Percentiles rank a stretch among this genome's conserved stretches.
Conservation (phyloP, 1,139 yeast genomes). For the Geotrichum restrictum region DNA sequence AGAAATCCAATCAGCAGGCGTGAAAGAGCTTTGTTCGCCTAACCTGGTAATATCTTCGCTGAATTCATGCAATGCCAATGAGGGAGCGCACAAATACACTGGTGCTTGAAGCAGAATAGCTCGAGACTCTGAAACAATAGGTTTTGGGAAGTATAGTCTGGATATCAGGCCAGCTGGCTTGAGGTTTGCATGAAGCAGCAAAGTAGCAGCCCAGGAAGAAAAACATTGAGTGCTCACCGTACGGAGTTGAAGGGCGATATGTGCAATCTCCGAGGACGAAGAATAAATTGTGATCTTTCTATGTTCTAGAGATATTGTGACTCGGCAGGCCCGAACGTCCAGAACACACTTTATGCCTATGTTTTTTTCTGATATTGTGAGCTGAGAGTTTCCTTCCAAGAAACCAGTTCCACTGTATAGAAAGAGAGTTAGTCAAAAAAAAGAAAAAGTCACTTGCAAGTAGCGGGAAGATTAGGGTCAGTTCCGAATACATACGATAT, state of each 20-base stretch:
- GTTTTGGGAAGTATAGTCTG: slow-evolving; percentile 11
- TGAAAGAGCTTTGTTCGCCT: slow-evolving; percentile 1
- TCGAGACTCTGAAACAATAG: neutral
- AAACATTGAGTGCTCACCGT: neutral
- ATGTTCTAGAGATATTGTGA: neutral
- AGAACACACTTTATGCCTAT: slow-evolving; percentile 7
- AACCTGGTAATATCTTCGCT: neutral
- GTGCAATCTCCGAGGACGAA: neutral
- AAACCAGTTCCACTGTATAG: slow-evolving; percentile 9
- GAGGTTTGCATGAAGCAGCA: slow-evolving; percentile 18
- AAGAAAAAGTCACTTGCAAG: too few species aligned
- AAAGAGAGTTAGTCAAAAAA: too few species aligned
- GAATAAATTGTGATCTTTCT: slow-evolving; percentile 1
- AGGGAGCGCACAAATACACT: neutral
- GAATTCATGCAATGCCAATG: neutral
- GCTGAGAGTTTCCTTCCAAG: slow-evolving; percentile 1
- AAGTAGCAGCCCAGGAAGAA: slow-evolving; percentile 12
- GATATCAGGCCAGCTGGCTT: slow-evolving; percentile 12
- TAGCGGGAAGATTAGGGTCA: too few species aligned
- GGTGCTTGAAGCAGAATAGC: neutral
- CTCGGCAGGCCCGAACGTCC: slow-evolving; percentile 6
- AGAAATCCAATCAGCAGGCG: slow-evolving; percentile 12
- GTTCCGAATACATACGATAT: slow-evolving; percentile 12
- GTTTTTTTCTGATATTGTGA: slow-evolving; percentile 12
- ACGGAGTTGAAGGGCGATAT: neutral